phyloP scores from a whole-genome alignment of 1,284 basidiomycete species.

The Cutaneotrichosporon curvatum region DNA sequence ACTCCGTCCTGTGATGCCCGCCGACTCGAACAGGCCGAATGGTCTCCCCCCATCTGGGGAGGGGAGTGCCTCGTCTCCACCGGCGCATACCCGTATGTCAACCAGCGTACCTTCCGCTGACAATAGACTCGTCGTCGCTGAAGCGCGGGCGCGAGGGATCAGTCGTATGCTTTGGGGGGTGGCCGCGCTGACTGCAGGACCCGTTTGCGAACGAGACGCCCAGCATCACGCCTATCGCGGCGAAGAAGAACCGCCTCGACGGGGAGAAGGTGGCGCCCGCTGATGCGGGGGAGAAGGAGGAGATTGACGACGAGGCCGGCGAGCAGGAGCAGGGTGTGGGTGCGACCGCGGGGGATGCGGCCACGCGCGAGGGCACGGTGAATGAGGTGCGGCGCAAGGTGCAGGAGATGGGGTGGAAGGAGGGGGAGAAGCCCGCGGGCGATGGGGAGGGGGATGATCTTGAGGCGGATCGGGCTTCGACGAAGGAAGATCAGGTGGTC shows the following conservation, averaged over 20 bases:
- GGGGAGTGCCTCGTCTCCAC: no score
- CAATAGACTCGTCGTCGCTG: conserved; percentile 25
- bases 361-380: conserved; percentile 25
- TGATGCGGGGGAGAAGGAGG: background rate
- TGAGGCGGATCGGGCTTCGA: conserved; percentile 4
- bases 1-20: no score
- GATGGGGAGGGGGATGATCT: conserved; percentile 7
- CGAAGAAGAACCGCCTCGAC: conserved; percentile 44
- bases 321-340: background rate
- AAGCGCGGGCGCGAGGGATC: conserved; percentile 43
- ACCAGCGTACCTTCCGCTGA: conserved; percentile 1
- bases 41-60: no score
- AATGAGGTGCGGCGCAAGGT: conserved; percentile 42
- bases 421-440: conserved; percentile 15
- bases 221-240: conserved; percentile 17
- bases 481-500: background rate
- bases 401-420: conserved; percentile 38
- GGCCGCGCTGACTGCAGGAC: conserved; percentile 17
- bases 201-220: conserved; percentile 15
- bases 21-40: no score
- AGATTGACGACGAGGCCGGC: conserved; percentile 4
- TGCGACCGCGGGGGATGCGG: no score
- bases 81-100: no score
- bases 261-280: conserved; percentile 1
- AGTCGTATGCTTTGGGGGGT: conserved; percentile 21